phyloP scores from a whole-genome alignment of 1,284 basidiomycete species.

The Neonothopanus nambi region DNA sequence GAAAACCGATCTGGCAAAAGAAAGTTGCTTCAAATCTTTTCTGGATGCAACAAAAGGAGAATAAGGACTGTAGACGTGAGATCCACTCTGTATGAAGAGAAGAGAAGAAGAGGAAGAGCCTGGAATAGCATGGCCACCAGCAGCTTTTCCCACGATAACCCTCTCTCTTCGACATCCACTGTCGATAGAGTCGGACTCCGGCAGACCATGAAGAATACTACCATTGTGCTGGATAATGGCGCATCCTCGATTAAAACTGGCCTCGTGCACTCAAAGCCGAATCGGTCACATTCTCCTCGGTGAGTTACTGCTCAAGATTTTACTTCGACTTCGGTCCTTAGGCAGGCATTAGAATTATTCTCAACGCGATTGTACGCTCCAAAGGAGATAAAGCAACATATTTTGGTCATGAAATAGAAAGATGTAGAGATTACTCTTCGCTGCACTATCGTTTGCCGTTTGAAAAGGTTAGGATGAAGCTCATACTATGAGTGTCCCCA shows the following conservation, averaged over 20 bases:
- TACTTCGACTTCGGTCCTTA: neutral
- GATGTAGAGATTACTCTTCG: conserved; percentile 76
- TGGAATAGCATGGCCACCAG: too few species aligned
- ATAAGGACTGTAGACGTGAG: neutral
- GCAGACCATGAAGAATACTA: conserved; percentile 43
- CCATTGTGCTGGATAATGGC: conserved; percentile 84
- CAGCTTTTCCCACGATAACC: conserved; percentile 7
- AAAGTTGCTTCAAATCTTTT: neutral
- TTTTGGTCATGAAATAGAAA: conserved; percentile 78
- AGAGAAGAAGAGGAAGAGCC: too few species aligned
- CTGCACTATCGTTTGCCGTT: conserved; percentile 82
- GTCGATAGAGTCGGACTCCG: too few species aligned
- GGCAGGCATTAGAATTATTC: conserved; percentile 52
- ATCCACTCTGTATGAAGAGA: too few species aligned
- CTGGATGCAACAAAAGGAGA: neutral
- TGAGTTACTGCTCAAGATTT: neutral
- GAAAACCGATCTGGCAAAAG: too few species aligned
- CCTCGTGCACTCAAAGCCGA: neutral
- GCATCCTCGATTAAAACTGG: conserved; percentile 80
- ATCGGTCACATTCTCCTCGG: conserved; percentile 11
- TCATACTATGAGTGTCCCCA: neutral
- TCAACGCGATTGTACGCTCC: conserved; percentile 80
- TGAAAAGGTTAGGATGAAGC: conserved; percentile 64
- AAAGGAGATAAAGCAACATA: conserved; percentile 79
- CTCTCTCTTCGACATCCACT: neutral